Evolutionary conservation across 2,329 filamentous ascomycete species (phyloP).

Genomic region (Fusarium compactum): DNA sequence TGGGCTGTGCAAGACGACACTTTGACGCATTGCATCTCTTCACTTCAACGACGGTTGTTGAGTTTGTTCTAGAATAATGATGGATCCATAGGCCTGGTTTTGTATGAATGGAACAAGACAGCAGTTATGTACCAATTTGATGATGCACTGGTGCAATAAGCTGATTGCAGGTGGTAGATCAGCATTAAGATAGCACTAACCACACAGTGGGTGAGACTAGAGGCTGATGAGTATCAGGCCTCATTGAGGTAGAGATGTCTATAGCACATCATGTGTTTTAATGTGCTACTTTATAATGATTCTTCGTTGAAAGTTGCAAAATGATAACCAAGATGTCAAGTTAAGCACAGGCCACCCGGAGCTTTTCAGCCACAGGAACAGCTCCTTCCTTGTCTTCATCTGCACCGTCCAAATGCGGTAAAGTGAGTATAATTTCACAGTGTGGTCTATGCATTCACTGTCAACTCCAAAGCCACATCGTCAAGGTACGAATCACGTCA

Average conservation of each 20-base stretch:
- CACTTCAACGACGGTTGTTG: background rate
- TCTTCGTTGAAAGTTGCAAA: background rate
- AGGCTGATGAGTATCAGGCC: background rate
- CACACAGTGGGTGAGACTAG: background rate
- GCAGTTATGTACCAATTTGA: background rate
- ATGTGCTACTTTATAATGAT: background rate
- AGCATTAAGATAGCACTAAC: background rate
- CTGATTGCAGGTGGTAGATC: background rate
- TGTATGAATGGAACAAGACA: background rate
- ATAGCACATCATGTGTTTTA: background rate
- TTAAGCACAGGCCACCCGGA: background rate
- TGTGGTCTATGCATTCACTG: background rate
- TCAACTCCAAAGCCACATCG: constrained; percentile 20
- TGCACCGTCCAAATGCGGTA: background rate
- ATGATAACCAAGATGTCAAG: background rate
- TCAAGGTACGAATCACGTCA: constrained; percentile 34
- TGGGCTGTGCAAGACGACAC: constrained; percentile 22
- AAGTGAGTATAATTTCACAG: background rate
- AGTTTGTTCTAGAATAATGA: background rate
- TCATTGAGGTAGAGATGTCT: too few relatives aligned
- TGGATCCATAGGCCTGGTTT: background rate
- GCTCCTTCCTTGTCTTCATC: too few relatives aligned
- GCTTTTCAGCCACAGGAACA: constrained; percentile 25
- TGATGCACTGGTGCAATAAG: background rate
- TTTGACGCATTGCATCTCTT: background rate